Evolutionary conservation across 148 eudicot genomes (phyloP), one percentile per base, ranked within the genome.

Genomic region (Talinum fruticosum): DNA sequence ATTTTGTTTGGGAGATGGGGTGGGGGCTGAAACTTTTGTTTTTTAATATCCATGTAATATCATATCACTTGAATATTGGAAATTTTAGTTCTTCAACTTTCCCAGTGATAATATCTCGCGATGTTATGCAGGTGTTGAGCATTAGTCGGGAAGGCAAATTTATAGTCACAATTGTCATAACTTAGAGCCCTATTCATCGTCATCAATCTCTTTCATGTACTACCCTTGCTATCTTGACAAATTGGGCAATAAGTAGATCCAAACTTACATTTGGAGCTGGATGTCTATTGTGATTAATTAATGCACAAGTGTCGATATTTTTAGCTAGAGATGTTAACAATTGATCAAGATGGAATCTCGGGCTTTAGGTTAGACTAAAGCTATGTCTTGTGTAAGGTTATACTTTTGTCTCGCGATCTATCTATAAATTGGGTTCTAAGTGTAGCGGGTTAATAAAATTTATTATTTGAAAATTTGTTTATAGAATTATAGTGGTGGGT

Each of bases 131-230:
- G 97, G 98, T 29, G 86, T 91, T 78, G 90, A 90, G 54, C 75
- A 2, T 35, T 95, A 97, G 99, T 97, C 99, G 5, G 99, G 97
- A 54, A 86, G 74, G 80, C 94, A 95, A 83, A 88, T 95, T 69
- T 97, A 92, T 78, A 95, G 99, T 86, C 97, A 95, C 89, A 92
- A 95, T 78, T 95, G 92, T 85, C 96, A 97, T 61, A 77, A 82
- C 78, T 96, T 94, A 30, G 92, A 92, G 38, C 90, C 93, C 54
- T 95, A 80, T n/a, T n/a, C n/a, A n/a, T n/a, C n/a, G n/a, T n/a
- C 8, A 38, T 38, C 36, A 8, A 19, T 37, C 15, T 8, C 5
- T 19, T 10, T 19, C 15, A 49, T 49, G 19, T 49, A 13, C 18
- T 16, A 13, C 16, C 54, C 54, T 2, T 13, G 15, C 19, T 49